phyloP scores from a whole-genome alignment of 2,329 filamentous ascomycete genomes.

The Rhynchosporium agropyri region DNA sequence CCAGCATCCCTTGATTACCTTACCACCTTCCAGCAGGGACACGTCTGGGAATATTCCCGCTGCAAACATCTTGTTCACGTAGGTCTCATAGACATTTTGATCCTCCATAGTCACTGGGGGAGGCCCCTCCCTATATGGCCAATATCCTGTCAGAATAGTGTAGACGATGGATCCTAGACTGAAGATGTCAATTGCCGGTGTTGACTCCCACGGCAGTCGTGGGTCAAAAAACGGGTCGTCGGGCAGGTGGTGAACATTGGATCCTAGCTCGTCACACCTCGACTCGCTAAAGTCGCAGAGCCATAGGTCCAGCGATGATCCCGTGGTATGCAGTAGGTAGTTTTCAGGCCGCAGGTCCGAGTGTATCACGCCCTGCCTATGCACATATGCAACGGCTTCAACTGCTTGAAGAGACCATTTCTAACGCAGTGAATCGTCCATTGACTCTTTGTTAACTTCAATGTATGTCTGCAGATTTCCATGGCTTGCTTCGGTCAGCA shows the following conservation, averaged over 20 bases:
- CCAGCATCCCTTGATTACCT: slow-evolving; percentile 23
- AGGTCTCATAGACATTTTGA: slow-evolving; percentile 15
- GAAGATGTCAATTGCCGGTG: slow-evolving; percentile 22
- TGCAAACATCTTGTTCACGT: slow-evolving; percentile 17
- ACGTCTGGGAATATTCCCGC: slow-evolving; percentile 18
- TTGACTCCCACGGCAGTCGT: slow-evolving; percentile 17
- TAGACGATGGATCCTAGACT: slow-evolving; percentile 22
- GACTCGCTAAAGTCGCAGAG: slow-evolving; percentile 26
- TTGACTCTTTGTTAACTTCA: neutral
- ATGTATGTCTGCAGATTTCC: slow-evolving; percentile 1
- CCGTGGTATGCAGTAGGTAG: slow-evolving; percentile 1
- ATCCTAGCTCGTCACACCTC: slow-evolving; percentile 23
- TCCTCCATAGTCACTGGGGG: slow-evolving; percentile 12
- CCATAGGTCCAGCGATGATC: slow-evolving; percentile 14
- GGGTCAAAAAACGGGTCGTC: slow-evolving; percentile 25
- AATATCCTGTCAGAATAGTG: slow-evolving; percentile 20
- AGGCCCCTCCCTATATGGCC: slow-evolving; percentile 15
- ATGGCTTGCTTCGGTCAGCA: slow-evolving; percentile 9
- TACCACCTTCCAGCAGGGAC: slow-evolving; percentile 3
- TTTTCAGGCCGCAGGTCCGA: slow-evolving; percentile 6
- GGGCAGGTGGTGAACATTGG: slow-evolving; percentile 20
- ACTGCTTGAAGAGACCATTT: slow-evolving; percentile 6
- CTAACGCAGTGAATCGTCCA: slow-evolving; percentile 1
- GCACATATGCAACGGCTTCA: slow-evolving; percentile 6
- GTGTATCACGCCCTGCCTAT: slow-evolving; percentile 10